These are phyloP conservation scores for Chlorella sp. DNA, from an alignment of 139 green algal species.

Conservation along the genomic window DNA sequence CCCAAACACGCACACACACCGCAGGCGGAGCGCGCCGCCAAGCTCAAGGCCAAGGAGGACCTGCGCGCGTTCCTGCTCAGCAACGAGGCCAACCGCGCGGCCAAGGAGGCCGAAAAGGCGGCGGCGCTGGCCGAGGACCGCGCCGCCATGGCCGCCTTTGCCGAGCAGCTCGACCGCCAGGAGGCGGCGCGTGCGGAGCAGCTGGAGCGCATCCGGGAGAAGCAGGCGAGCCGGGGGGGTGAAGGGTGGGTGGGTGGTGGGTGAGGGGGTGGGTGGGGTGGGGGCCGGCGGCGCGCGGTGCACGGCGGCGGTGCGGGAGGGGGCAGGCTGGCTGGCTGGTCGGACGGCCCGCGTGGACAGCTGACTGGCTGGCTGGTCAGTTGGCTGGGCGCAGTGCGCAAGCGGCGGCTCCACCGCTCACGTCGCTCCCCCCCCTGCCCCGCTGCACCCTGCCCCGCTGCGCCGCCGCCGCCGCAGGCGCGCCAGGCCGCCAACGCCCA, in stretches of 20 bases:
- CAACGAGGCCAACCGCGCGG: constrained; percentile 25
- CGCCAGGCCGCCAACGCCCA: constrained; percentile 26
- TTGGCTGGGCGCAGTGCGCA: background rate
- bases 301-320: no score
- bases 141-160: background rate
- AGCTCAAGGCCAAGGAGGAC: constrained; percentile 32
- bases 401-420: no score
- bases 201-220: constrained; percentile 29
- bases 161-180: constrained; percentile 5
- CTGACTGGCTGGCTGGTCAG: background rate
- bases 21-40: constrained; percentile 21
- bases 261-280: no score
- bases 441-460: background rate
- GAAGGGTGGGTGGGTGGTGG: no score
- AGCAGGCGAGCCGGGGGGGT: no score
- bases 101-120: constrained; percentile 11
- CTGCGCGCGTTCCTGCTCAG: constrained; percentile 37
- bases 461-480: no score
- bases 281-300: no score
- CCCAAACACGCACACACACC: background rate
- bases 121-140: background rate
- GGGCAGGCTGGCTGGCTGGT: no score
- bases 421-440: background rate
- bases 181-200: constrained; percentile 24
- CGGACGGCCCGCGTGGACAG: no score